Conservation (phyloP, 192 early-diverging fungal species). For the Coemansia sp. region DNA sequence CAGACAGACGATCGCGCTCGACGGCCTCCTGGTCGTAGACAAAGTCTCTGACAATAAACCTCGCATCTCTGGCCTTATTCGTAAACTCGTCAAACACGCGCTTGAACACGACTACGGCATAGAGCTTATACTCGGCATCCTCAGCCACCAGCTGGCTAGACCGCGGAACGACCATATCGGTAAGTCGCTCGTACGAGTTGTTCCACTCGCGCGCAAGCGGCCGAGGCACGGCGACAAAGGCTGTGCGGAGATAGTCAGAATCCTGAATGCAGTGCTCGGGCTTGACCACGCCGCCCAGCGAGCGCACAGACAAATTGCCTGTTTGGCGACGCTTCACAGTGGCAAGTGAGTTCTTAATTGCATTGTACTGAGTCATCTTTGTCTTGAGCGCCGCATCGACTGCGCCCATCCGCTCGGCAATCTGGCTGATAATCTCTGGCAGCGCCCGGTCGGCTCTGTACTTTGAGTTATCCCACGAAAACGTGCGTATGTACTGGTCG, state of each 20-base stretch:
- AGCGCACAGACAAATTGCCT: conserved; percentile 87
- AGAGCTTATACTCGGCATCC: conserved; percentile 94
- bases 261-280: conserved; percentile 87
- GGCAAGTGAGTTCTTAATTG: conserved; percentile 76
- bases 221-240: conserved; percentile 94
- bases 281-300: conserved; percentile 85
- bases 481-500: conserved; percentile 81
- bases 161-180: conserved; percentile 94
- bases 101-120: conserved; percentile 88
- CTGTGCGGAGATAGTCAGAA: conserved; percentile 91
- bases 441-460: conserved; percentile 91
- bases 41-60: conserved; percentile 95
- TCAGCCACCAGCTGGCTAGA: conserved; percentile 87
- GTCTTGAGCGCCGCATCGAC: conserved; percentile 90
- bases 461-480: conserved; percentile 97
- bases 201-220: conserved; percentile 78
- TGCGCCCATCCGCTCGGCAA: conserved; percentile 79
- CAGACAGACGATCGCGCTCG: conserved; percentile 64
- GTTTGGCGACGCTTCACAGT: conserved; percentile 78
- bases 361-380: conserved; percentile 84
- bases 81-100: conserved; percentile 88
- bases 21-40: conserved; percentile 83
- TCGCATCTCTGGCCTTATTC: conserved; percentile 82
- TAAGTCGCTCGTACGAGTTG: conserved; percentile 83
- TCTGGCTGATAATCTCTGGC: conserved; percentile 73